Conservation (phyloP, 352 stramenopile species). For the Globisporangium viniferum region DNA sequence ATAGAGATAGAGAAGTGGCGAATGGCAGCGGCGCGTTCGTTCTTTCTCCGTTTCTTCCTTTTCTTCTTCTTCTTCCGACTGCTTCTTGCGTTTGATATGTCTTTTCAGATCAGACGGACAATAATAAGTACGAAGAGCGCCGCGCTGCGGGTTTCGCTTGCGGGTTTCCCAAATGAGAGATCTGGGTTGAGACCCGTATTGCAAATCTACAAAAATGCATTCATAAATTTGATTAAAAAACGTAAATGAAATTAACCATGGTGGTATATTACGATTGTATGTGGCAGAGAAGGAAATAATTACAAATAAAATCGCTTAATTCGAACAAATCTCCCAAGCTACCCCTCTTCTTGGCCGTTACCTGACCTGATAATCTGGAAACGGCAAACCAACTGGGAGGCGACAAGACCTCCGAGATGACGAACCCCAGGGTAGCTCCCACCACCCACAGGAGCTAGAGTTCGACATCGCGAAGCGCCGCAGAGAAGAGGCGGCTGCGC, state of each 20-base stretch:
- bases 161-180: not conserved
- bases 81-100: slow-evolving; percentile 5
- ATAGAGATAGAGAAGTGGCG: not conserved
- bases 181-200: not conserved
- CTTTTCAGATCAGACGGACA: not conserved
- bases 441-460: too few species aligned
- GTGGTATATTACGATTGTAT: not conserved
- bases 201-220: not conserved
- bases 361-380: too few species aligned
- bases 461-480: too few species aligned
- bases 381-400: too few species aligned
- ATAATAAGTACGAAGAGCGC: too few species aligned
- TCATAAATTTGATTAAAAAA: not conserved
- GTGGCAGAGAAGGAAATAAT: not conserved
- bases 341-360: too few species aligned
- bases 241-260: not conserved
- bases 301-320: too few species aligned
- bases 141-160: not conserved
- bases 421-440: too few species aligned
- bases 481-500: too few species aligned
- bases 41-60: slow-evolving; percentile 2
- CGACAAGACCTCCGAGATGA: too few species aligned
- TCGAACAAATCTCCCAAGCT: too few species aligned
- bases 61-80: not conserved
- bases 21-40: not conserved